These are phyloP conservation scores for Candida oleophila DNA, from an alignment of 805 yeast species.

Conservation along the genomic window DNA sequence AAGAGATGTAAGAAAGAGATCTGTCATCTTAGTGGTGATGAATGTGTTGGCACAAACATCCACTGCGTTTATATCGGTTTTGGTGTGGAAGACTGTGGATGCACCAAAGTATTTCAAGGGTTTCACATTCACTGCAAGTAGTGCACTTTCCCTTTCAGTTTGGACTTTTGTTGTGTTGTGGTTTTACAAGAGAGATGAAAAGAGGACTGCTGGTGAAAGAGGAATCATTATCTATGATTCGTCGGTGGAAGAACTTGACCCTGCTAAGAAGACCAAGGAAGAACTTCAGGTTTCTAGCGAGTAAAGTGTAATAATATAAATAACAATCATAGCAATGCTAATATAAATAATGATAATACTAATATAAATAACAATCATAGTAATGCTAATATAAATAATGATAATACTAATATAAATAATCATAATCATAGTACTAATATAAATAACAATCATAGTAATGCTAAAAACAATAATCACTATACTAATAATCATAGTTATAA, in stretches of 20 bases:
- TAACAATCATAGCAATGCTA: too few species aligned
- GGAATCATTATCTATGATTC: constrained; percentile 34
- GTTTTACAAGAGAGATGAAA: constrained; percentile 40
- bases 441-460: too few species aligned
- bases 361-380: too few species aligned
- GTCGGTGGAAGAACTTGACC: constrained; percentile 7
- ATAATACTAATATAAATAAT: too few species aligned
- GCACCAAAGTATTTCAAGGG: constrained; percentile 58
- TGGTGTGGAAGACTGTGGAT: constrained; percentile 57
- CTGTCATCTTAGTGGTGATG: constrained; percentile 55
- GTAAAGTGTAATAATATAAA: too few species aligned
- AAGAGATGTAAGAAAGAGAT: constrained; percentile 53
- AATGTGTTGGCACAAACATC: constrained; percentile 56
- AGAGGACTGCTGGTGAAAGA: constrained; percentile 30
- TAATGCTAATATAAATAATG: too few species aligned
- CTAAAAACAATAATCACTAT: too few species aligned
- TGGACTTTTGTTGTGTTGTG: constrained; percentile 54
- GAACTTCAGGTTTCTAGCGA: too few species aligned
- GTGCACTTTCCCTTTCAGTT: constrained; percentile 43
- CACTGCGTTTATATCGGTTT: constrained; percentile 52
- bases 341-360: too few species aligned
- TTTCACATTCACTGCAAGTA: constrained; percentile 48
- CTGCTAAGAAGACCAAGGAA: not conserved
- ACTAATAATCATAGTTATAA: too few species aligned
- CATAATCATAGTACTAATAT: too few species aligned